Conservation (phyloP, 2,329 filamentous ascomycete species). For the Helicocarpus griseus region DNA sequence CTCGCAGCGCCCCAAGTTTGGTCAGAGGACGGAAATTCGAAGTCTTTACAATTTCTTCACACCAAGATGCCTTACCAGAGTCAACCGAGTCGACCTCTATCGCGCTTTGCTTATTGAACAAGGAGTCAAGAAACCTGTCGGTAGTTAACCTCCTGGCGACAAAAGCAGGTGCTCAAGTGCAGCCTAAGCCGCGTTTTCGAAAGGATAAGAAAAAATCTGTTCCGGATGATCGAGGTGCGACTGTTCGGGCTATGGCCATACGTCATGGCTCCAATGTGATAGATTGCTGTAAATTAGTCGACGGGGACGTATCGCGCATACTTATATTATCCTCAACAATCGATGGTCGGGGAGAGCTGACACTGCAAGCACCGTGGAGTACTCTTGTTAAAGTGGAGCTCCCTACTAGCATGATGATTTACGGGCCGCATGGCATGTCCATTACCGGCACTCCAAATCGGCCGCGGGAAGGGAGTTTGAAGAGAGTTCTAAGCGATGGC, state of each 20-base stretch:
- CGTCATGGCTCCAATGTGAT: slow-evolving; percentile 57
- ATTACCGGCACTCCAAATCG: slow-evolving; percentile 42
- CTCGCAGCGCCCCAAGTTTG: slow-evolving; percentile 19
- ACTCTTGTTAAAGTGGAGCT: slow-evolving; percentile 57
- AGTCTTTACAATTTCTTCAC: slow-evolving; percentile 56
- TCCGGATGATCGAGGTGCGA: slow-evolving; percentile 1
- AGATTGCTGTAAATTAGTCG: slow-evolving; percentile 62
- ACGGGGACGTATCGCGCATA: slow-evolving; percentile 58
- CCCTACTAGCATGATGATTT: slow-evolving; percentile 47
- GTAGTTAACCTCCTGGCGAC: slow-evolving; percentile 52
- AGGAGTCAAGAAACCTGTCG: slow-evolving; percentile 56
- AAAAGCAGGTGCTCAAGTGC: not conserved
- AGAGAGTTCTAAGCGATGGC: slow-evolving; percentile 36
- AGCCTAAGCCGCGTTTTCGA: slow-evolving; percentile 16
- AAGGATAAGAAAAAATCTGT: slow-evolving; percentile 16
- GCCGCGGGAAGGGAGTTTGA: slow-evolving; percentile 44
- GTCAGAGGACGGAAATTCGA: slow-evolving; percentile 23
- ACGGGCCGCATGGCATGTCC: slow-evolving; percentile 52
- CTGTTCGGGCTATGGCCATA: slow-evolving; percentile 28
- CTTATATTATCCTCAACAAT: slow-evolving; percentile 58
- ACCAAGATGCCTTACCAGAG: slow-evolving; percentile 23
- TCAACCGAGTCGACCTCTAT: slow-evolving; percentile 24
- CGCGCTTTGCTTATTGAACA: slow-evolving; percentile 58
- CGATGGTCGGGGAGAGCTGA: slow-evolving; percentile 56
- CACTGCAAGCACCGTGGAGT: slow-evolving; percentile 67